Base-by-base conservation (phyloP, 2,329 filamentous ascomycete species). In the Sordariomycetes sp. region DNA sequence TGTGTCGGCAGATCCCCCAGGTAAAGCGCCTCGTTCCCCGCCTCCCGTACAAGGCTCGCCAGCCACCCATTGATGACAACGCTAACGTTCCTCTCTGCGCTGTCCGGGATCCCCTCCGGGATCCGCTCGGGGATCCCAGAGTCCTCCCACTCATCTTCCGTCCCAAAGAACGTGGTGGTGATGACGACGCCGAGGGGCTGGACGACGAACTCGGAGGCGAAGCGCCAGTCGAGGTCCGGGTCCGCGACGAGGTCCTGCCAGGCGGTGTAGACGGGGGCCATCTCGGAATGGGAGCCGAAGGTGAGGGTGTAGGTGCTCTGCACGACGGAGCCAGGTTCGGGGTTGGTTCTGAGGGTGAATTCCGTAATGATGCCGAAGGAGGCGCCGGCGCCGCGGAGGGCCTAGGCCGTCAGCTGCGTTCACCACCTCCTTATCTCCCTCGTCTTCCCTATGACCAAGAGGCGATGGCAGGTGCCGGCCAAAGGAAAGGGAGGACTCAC, bases 51-150 rank as follows among this genome's bases (percentile, higher is more conserved):
- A 6, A 86, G 70, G 53, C 82, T 72, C 7, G 74, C 81, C 22
- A 87, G 69, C 82, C 84, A 89, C 68, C 86, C 80, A 48, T 77
- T 75, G 24, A 82, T 62, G n/a, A 77, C 73, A 6, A 81, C 63
- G 10, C 76, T 72, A 3, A 72, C 62, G 12, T 65, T 65, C 5
- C 71, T 8, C 28, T 32, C 8, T 32, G 4, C 65, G 12, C 65
- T 70, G 10, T 64, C 62, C 1, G 79, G 79, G 2, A 83, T 74
- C 57, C 68, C 71, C 24, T 67, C 64, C 2, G 71, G 68, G 24
- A 83, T 80, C 57, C 67, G 71, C 22, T 67, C 64, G 2, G 71
- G 68, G 25, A 83, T 80, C 0, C 77, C 77, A 0, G 74, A 72
- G 2, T 72, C 72, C 3, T 76, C 63, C 62, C 76, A 86, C 63